These are phyloP conservation scores for Fusarium scirpi DNA, from an alignment of 2,329 filamentous ascomycete genomes.

Conservation along the genomic window DNA sequence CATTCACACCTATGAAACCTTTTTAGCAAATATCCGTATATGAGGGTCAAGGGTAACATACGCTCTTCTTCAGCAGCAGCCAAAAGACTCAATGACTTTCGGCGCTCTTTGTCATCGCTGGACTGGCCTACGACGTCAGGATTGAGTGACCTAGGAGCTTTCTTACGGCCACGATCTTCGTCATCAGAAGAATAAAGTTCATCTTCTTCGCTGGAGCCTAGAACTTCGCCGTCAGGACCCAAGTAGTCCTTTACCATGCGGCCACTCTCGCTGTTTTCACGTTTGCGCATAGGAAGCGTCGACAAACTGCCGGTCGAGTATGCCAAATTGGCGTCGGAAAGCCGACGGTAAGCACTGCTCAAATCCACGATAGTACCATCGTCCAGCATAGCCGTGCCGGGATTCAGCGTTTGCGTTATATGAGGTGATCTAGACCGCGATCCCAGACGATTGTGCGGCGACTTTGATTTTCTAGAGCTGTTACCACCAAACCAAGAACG, in stretches of 20 bases:
- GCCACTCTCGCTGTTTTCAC: conserved; percentile 57
- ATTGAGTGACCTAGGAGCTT: conserved; percentile 61
- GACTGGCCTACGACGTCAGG: conserved; percentile 54
- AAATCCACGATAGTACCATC: conserved; percentile 74
- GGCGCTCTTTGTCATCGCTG: conserved; percentile 54
- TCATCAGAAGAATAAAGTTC: conserved; percentile 73
- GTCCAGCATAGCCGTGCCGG: conserved; percentile 63
- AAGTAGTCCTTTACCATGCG: conserved; percentile 77
- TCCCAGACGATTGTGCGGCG: conserved; percentile 62
- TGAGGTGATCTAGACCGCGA: conserved; percentile 55
- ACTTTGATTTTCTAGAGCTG: conserved; percentile 62
- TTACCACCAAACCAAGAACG: conserved; percentile 54
- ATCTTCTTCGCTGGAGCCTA: conserved; percentile 79
- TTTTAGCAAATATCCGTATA: conserved; percentile 4
- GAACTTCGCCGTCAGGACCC: conserved; percentile 73
- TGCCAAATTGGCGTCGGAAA: conserved; percentile 78
- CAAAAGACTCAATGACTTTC: conserved; percentile 70
- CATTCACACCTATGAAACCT: conserved; percentile 60
- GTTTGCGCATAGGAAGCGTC: conserved; percentile 69
- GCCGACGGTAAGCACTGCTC: conserved; percentile 74
- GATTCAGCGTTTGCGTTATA: conserved; percentile 44
- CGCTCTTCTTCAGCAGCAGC: conserved; percentile 84
- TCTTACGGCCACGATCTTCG: conserved; percentile 73
- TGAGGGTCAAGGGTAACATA: conserved; percentile 58
- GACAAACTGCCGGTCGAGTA: conserved; percentile 73